Evolutionary conservation across 2,329 filamentous ascomycete species (phyloP).

Genomic region (Monilinia vaccinii-corymbosi): DNA sequence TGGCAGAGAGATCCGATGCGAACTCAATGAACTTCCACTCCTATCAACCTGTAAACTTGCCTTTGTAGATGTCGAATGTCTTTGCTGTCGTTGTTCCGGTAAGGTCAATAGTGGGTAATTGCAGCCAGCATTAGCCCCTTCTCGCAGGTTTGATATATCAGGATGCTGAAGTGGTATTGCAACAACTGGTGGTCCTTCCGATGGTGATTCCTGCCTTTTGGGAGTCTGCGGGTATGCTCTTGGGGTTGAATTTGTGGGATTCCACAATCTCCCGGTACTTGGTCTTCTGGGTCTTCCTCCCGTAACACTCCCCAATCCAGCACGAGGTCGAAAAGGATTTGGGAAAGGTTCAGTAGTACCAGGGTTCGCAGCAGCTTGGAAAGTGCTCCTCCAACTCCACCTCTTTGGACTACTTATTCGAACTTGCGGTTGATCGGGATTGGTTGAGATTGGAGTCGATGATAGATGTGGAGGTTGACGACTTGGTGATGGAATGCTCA

Average conservation of each 20-base stretch:
- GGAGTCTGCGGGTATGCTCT: conserved; percentile 26
- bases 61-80: conserved; percentile 37
- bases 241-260: conserved; percentile 52
- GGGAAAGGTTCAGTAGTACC: conserved; percentile 2
- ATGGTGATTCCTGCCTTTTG: conserved; percentile 14
- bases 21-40: conserved; percentile 29
- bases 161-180: conserved; percentile 28
- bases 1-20: conserved; percentile 27
- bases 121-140: conserved; percentile 22
- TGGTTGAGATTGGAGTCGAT: conserved; percentile 10
- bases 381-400: conserved; percentile 28
- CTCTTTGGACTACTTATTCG: conserved; percentile 38
- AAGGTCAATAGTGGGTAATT: conserved; percentile 46
- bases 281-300: conserved; percentile 20
- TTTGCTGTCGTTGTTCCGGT: conserved; percentile 45
- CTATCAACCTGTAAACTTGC: conserved; percentile 39
- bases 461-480: conserved; percentile 26
- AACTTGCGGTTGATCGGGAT: conserved; percentile 20
- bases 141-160: conserved; percentile 19
- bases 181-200: conserved; percentile 16
- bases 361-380: conserved; percentile 18
- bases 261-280: conserved; percentile 41
- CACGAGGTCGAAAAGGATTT: conserved; percentile 22
- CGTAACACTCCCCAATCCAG: conserved; percentile 22
- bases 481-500: conserved; percentile 25